These are phyloP conservation scores for Colletotrichum siamense DNA, from an alignment of 2,329 filamentous ascomycete genomes.

Conservation along the genomic window DNA sequence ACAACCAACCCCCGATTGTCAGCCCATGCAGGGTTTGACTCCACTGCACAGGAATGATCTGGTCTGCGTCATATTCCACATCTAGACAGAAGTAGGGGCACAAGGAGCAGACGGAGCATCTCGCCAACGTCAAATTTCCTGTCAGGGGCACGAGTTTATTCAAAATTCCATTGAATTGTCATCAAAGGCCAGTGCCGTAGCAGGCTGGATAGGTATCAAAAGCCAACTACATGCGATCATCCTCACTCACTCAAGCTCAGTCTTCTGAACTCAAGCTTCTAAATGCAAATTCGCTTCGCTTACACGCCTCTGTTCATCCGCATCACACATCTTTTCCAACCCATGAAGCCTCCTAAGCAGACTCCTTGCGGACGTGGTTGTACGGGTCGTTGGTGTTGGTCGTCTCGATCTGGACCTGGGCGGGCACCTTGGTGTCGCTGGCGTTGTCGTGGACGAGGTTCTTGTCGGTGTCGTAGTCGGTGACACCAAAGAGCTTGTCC, in stretches of 20 bases:
- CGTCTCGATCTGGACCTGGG: conserved; percentile 14
- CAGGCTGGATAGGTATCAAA: conserved; percentile 18
- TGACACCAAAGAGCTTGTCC: conserved; percentile 22
- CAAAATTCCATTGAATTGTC: not conserved
- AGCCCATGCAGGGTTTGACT: not conserved
- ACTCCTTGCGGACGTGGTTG: conserved; percentile 19
- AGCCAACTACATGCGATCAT: not conserved
- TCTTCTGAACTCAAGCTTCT: conserved; percentile 1
- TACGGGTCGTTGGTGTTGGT: conserved; percentile 9
- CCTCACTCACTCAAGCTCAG: not conserved
- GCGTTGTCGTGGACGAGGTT: conserved; percentile 3
- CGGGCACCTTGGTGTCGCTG: conserved; percentile 11
- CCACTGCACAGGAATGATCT: not conserved
- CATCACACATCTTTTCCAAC: not conserved
- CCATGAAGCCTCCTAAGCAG: not conserved
- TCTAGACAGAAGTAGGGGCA: not conserved
- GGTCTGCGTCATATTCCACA: not conserved
- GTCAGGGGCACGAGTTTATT: not conserved
- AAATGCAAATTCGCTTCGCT: conserved; percentile 1
- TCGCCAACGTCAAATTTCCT: not conserved
- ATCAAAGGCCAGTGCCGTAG: not conserved
- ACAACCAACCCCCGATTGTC: not conserved
- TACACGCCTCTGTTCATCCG: not conserved
- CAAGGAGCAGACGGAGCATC: not conserved
- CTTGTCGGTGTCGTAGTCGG: conserved; percentile 20